Conservation (phyloP, 164 flowering plant genomes). For the Dillenia turbinata region DNA sequence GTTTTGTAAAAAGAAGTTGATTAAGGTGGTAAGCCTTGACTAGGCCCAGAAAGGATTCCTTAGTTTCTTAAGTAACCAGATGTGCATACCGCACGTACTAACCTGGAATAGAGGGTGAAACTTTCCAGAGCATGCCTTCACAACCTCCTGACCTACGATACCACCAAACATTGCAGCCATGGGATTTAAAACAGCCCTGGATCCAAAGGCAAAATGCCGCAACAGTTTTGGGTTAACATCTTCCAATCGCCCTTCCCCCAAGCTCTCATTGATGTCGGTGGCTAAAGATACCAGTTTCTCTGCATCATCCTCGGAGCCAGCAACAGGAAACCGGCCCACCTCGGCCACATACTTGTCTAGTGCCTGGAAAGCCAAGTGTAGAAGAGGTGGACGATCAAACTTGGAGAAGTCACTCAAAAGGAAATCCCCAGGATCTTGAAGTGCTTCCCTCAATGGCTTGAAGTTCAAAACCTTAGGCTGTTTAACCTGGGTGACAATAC, state of each 20-base stretch:
- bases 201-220: conserved; percentile 73
- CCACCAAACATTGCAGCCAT: conserved; percentile 99
- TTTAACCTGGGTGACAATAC: conserved; percentile 88
- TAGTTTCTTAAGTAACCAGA: too few relatives aligned
- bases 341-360: conserved; percentile 59
- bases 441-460: conserved; percentile 64
- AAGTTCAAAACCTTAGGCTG: conserved; percentile 75
- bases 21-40: too few relatives aligned
- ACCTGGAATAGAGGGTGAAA: conserved; percentile 93
- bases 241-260: conserved; percentile 49
- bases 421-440: conserved; percentile 78
- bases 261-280: conserved; percentile 43
- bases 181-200: conserved; percentile 81
- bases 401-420: conserved; percentile 82
- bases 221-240: conserved; percentile 58
- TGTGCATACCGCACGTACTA: neutral
- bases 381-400: conserved; percentile 74
- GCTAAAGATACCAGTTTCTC: conserved; percentile 52
- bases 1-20: too few relatives aligned
- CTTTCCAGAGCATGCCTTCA: conserved; percentile 94
- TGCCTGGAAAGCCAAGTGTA: conserved; percentile 84
- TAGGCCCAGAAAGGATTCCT: too few relatives aligned
- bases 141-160: conserved; percentile 88
- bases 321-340: conserved; percentile 66
- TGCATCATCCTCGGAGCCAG: conserved; percentile 87